Evolutionary conservation across 768 basidiomycete species (phyloP), one percentile per base, ranked within the genome.

Genomic region (Leccinum fibrillosum): DNA sequence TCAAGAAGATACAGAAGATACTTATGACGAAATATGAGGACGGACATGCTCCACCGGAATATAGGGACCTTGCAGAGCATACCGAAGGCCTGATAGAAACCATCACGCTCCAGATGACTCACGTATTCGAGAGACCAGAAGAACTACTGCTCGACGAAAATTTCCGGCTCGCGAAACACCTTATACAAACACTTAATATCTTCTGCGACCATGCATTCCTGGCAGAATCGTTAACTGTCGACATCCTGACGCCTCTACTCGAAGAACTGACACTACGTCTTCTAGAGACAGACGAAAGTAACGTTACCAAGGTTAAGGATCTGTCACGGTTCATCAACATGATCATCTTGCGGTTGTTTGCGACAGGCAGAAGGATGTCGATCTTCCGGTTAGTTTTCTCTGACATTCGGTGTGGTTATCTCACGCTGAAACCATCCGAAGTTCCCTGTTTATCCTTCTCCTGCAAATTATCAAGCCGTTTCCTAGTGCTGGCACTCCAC

Each of bases 301-400:
- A 80, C 15, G 82, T 90, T 49, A 85, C 84, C 70, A 89, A 93
- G 68, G 85, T 97, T 44, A 93, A 94, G 69, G 97, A 98, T 69
- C 69, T 98, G 57, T 94, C 94, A 5, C 86, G 92, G 52, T 98
- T 97, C 73, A 95, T 99, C 75, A 99, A 99, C 73, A 95, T 98
- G 92, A 94, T 98, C 57, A 89, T 98, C 60, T 78, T 99, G 57
- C 88, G 95, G 32, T 72, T 97, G 55, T 96, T 99, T 76, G 90
- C 93, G 34, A 94, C 93, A 10, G 89, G 90, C 15, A 81, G 93
- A 62, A 82, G 90, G 57, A 94, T 94, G 82, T 88, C 93, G 0
- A 88, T 95, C 55, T 96, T 96, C 76, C 82, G 91, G 94, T 94
- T 53, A 68, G 88, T 65, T 19, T 25, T 48, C 56, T 26, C 26